Evolutionary conservation across 2,329 filamentous ascomycete genomes (phyloP), one percentile per base, ranked within the genome.

Genomic region (Geosmithia morbida): DNA sequence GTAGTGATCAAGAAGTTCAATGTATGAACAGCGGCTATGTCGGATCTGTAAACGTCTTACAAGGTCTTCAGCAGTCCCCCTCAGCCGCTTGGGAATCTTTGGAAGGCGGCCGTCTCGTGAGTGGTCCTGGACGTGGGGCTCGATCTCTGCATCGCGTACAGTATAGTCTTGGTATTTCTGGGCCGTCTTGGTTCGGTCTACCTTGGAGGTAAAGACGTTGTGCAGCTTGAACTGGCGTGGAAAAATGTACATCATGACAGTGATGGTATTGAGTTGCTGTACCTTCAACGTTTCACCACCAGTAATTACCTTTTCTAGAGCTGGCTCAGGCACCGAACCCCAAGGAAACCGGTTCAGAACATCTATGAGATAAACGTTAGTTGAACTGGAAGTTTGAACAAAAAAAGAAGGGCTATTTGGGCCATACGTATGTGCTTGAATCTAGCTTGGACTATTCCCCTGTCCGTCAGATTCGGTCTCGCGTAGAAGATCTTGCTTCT

Each of bases 241-340:
- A 55, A 98, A 98, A 1, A 98, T 81, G 62, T 97, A 90, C 70
- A 90, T 92, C 75, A 95, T 78, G 18, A 94, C 65, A 54, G 84
- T 85, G 11, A 79, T 58, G 0, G 80, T 85, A 51, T 83, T 74
- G 13, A 63, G 46, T 18, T 47, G 8, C 19, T 51, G 29, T 3
- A 2, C n/a, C n/a, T 44, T 29, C 2, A 29, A 37, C n/a, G n/a
- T 16, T 7, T 43, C 16, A 16, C 26, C 17, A n/a, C 10, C 29
- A 7, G 43, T 17, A 37, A 37, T 5, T 26, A 26, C 22, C 22
- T 26, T 11, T 13, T 37, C 30, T 11, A 10, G 22, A 10, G 39
- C 7, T 19, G 42, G 18, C 5, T 29, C 45, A 2, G 45, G 22
- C 5, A 7, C 11, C 2, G 20, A 13, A 14, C 17, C 29, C 40